Evolutionary conservation across 306 rosid species (phyloP).

Genomic region (Benincasa hispida): DNA sequence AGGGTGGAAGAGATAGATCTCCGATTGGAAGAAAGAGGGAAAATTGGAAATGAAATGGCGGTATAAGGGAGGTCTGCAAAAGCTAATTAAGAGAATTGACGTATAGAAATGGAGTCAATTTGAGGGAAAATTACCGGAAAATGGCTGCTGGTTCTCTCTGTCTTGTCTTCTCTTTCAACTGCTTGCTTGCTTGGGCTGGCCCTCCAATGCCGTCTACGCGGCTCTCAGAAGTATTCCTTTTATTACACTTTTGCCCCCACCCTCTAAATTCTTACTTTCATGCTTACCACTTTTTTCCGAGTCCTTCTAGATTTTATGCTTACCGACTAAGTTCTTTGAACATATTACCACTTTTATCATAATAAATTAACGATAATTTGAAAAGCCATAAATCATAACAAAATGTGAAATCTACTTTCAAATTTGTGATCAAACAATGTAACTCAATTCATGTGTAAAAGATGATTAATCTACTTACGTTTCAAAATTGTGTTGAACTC

Average conservation of each 20-base stretch:
- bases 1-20: not conserved
- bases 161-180: not conserved
- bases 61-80: not conserved
- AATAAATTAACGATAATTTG: too few species aligned
- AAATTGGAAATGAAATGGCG: not conserved
- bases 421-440: too few species aligned
- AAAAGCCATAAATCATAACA: too few species aligned
- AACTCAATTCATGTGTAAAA: too few species aligned
- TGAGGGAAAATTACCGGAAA: not conserved
- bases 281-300: too few species aligned
- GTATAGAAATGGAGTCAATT: not conserved
- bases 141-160: not conserved
- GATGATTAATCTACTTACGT: too few species aligned
- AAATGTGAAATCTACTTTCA: too few species aligned
- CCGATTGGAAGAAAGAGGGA: not conserved
- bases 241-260: not conserved
- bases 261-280: not conserved
- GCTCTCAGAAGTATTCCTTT: not conserved
- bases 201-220: conserved; percentile 4
- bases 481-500: too few species aligned
- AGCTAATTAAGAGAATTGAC: not conserved
- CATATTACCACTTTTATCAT: too few species aligned
- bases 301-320: too few species aligned
- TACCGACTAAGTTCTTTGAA: too few species aligned
- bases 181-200: not conserved